A percentile compares a stretch with the other conserved stretches of the same genome.
Evolutionary conservation across 768 basidiomycete species (phyloP).

Genomic region (Tricholoma sp.): DNA sequence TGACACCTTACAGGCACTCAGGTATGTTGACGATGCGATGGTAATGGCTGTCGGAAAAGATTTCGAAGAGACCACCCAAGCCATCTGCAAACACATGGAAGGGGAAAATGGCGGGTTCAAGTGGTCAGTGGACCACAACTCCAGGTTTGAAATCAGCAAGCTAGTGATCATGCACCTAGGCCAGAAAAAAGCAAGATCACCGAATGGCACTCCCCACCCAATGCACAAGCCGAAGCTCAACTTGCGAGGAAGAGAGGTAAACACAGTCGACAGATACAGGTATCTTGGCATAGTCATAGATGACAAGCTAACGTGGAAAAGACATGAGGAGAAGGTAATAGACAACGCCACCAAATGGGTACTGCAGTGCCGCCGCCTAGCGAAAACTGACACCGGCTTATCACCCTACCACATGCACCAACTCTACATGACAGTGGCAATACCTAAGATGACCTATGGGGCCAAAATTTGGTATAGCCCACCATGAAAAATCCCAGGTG

Average conservation of each 20-base stretch:
- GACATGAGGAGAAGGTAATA: slow-evolving; percentile 8
- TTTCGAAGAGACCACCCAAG: neutral
- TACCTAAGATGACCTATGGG: slow-evolving; percentile 16
- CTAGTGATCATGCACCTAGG: neutral
- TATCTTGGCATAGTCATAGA: slow-evolving; percentile 10
- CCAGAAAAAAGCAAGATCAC: neutral
- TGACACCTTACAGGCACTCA: neutral
- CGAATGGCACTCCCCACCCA: neutral
- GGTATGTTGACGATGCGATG: slow-evolving; percentile 1
- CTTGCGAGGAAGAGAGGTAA: neutral
- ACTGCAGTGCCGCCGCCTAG: neutral
- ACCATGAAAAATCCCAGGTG: too few relatives aligned
- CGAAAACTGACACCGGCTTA: slow-evolving; percentile 9
- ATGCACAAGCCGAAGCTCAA: neutral
- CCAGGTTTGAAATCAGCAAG: neutral
- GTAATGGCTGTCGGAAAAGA: neutral
- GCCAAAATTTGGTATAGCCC: too few relatives aligned
- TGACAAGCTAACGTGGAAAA: slow-evolving; percentile 12
- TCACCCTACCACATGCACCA: slow-evolving; percentile 2
- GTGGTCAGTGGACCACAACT: slow-evolving; percentile 22
- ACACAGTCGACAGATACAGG: too few relatives aligned
- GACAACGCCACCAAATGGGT: slow-evolving; percentile 8
- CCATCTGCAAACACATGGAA: neutral
- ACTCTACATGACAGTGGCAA: slow-evolving; percentile 16
- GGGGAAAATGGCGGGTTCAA: slow-evolving; percentile 6